These are phyloP conservation scores for Macrolepiota dolichaula DNA, from an alignment of 768 basidiomycete genomes.

Conservation along the genomic window DNA sequence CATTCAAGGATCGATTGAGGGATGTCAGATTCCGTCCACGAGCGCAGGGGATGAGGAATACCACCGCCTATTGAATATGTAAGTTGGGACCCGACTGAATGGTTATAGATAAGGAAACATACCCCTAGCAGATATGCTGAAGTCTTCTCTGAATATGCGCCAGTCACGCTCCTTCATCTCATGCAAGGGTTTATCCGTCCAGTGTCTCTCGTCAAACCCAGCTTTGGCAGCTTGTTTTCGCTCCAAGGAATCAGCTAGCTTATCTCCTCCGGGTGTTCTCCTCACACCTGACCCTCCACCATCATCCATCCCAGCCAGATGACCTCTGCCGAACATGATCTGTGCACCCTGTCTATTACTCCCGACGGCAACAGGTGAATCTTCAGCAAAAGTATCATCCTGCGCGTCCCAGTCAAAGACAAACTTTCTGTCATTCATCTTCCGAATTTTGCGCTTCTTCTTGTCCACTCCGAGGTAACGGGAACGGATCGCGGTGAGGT, in stretches of 20 bases:
- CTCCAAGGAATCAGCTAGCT: constrained; percentile 81
- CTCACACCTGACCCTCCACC: constrained; percentile 46
- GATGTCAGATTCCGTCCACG: constrained; percentile 87
- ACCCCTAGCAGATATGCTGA: constrained; percentile 93
- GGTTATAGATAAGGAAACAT: constrained; percentile 17
- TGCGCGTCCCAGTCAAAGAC: constrained; percentile 99
- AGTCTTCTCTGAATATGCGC: constrained; percentile 99
- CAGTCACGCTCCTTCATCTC: constrained; percentile 99
- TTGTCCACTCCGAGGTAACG: constrained; percentile 93
- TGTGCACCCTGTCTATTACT: constrained; percentile 77
- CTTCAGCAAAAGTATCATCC: constrained; percentile 87
- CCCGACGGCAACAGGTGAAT: constrained; percentile 70
- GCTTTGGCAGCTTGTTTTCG: constrained; percentile 75
- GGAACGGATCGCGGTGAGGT: constrained; percentile 81
- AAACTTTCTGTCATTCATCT: constrained; percentile 95
- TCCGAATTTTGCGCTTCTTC: constrained; percentile 92
- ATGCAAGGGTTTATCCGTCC: constrained; percentile 88
- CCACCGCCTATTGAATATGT: constrained; percentile 61
- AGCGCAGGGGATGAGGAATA: constrained; percentile 91
- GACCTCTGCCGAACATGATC: constrained; percentile 85
- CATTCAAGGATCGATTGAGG: constrained; percentile 75
- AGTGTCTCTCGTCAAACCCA: constrained; percentile 92
- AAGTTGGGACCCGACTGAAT: background rate
- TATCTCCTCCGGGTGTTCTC: constrained; percentile 33
- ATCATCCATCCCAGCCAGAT: constrained; percentile 85